phyloP scores from a whole-genome alignment of 371 early-diverging fungal species.

The Zancudomyces culisetae region DNA sequence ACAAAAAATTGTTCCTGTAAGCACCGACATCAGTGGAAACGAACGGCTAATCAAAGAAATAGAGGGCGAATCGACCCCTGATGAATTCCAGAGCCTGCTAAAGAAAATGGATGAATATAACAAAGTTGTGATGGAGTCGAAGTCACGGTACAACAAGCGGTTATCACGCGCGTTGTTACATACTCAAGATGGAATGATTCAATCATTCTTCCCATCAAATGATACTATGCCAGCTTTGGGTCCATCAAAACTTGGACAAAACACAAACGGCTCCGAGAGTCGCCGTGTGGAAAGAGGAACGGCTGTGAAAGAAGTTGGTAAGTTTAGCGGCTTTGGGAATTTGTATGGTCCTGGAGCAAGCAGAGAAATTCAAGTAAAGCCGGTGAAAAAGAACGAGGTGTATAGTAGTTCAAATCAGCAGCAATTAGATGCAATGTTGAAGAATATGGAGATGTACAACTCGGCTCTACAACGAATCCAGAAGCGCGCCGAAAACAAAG shows the following conservation, averaged over 20 bases:
- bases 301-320: background rate
- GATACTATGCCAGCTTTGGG: background rate
- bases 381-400: background rate
- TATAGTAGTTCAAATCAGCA: background rate
- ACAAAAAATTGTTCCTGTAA: background rate
- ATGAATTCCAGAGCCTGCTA: background rate
- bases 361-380: background rate
- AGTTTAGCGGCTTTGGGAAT: background rate
- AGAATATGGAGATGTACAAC: conserved; percentile 3
- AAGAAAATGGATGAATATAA: conserved; percentile 3
- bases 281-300: background rate
- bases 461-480: background rate
- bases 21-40: background rate
- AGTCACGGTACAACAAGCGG: background rate
- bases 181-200: conserved; percentile 1
- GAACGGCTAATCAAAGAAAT: background rate
- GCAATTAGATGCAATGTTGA: background rate
- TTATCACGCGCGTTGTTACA: background rate
- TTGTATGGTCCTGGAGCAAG: background rate
- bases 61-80: background rate
- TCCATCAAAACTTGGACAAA: background rate
- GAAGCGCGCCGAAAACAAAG: conserved; percentile 1
- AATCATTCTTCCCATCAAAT: conserved; percentile 1
- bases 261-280: too few species aligned
- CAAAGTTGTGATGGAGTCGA: conserved; percentile 2